A percentile compares a stretch with the other conserved stretches of the same genome.
phyloP scores from a whole-genome alignment of 257 asterid genomes.

The Schizonepeta tenuifolia region DNA sequence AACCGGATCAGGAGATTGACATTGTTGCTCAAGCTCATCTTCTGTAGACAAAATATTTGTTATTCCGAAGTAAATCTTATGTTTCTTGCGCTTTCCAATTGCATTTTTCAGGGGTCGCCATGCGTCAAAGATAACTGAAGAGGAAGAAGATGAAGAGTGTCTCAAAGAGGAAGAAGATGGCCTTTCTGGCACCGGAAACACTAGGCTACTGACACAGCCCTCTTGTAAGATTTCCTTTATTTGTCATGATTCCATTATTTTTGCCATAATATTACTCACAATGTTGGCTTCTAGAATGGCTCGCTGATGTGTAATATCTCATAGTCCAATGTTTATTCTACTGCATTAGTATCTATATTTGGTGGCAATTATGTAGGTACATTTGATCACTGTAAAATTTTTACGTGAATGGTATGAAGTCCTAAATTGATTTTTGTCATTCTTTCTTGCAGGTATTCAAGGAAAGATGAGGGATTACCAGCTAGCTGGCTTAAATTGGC shows the following conservation, averaged over 20 bases:
- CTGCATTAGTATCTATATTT: neutral
- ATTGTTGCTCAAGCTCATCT: neutral
- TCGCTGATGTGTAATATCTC: neutral
- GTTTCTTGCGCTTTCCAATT: slow-evolving; percentile 11
- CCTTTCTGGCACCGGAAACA: slow-evolving; percentile 74
- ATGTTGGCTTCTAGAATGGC: slow-evolving; percentile 13
- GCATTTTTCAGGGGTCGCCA: slow-evolving; percentile 86
- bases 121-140: slow-evolving; percentile 95
- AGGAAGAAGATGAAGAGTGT: slow-evolving; percentile 97
- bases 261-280: slow-evolving; percentile 1
- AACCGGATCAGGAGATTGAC: neutral
- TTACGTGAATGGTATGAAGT: neutral
- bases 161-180: slow-evolving; percentile 94
- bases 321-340: neutral
- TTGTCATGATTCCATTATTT: neutral
- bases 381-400: neutral
- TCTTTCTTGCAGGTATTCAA: slow-evolving; percentile 73
- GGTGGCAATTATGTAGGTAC: neutral
- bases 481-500: slow-evolving; percentile 98
- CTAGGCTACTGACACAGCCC: slow-evolving; percentile 91
- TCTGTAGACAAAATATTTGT: neutral
- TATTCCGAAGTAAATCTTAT: slow-evolving; percentile 13
- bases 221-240: slow-evolving; percentile 65
- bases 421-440: neutral
- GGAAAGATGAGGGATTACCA: slow-evolving; percentile 99